Evolutionary conservation across 371 early-diverging fungal genomes (phyloP).

Genomic region (Choanephora cucurbitarum): DNA sequence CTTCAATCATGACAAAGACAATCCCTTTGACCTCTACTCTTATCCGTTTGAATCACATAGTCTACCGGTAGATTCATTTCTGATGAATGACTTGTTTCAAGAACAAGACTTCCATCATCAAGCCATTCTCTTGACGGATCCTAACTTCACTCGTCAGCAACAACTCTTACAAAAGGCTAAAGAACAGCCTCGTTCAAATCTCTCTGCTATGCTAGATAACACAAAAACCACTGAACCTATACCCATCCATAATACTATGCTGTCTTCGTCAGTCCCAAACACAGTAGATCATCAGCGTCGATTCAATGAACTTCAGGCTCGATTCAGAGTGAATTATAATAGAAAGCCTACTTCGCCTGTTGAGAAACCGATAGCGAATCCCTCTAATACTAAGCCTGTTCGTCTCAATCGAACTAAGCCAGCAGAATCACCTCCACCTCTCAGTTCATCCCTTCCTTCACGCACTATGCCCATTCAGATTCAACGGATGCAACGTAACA

Average conservation of each 20-base stretch:
- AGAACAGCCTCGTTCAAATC: slow-evolving; percentile 12
- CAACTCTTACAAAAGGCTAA: slow-evolving; percentile 23
- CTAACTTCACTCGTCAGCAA: slow-evolving; percentile 30
- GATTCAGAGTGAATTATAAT: slow-evolving; percentile 27
- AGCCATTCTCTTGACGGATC: slow-evolving; percentile 33
- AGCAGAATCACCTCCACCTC: background rate
- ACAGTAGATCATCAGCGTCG: slow-evolving; percentile 30
- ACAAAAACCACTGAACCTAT: slow-evolving; percentile 12
- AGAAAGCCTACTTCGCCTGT: slow-evolving; percentile 14
- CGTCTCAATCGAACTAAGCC: background rate
- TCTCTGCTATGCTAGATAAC: slow-evolving; percentile 28
- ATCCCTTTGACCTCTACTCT: no score
- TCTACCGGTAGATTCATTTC: background rate
- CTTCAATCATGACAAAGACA: background rate
- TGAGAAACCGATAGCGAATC: background rate
- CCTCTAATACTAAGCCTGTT: background rate
- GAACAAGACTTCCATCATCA: slow-evolving; percentile 9
- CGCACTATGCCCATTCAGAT: slow-evolving; percentile 47
- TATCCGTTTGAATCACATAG: no score
- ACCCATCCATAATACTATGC: slow-evolving; percentile 20
- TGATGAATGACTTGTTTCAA: background rate
- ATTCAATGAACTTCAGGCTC: slow-evolving; percentile 32
- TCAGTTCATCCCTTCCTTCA: slow-evolving; percentile 23
- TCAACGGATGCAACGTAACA: slow-evolving; percentile 32
- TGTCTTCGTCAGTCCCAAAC: background rate